Evolutionary conservation across 495 filamentous ascomycete genomes (phyloP).

Genomic region (Cercophora samala): DNA sequence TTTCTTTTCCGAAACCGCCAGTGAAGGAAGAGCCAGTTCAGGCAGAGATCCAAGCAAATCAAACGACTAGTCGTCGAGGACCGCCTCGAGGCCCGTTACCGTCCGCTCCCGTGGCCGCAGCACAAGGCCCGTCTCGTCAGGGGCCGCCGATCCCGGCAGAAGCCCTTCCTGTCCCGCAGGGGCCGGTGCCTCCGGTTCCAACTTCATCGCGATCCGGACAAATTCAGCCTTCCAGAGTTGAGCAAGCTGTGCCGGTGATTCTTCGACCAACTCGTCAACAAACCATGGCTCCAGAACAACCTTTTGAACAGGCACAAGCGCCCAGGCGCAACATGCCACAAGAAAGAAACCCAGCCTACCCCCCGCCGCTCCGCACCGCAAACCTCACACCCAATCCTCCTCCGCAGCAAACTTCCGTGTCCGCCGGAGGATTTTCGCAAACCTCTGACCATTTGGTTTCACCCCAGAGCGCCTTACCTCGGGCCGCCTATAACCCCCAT

Average conservation of each 20-base stretch:
- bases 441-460: not conserved
- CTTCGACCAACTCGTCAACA: not conserved
- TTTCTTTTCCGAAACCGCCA: slow-evolving; percentile 3
- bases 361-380: not conserved
- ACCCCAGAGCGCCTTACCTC: not conserved
- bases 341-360: not conserved
- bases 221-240: not conserved
- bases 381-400: not conserved
- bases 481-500: not conserved
- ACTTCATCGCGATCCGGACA: not conserved
- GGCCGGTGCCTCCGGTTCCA: slow-evolving; percentile 6
- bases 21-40: not conserved
- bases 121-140: not conserved
- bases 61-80: not conserved
- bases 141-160: not conserved
- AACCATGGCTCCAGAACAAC: not conserved
- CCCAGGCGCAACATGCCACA: not conserved
- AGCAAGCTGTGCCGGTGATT: not conserved
- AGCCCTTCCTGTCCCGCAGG: not conserved
- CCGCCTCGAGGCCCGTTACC: not conserved
- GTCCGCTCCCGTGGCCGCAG: not conserved
- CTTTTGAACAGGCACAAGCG: not conserved
- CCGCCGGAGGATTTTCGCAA: not conserved
- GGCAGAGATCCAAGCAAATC: not conserved
- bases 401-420: not conserved